Evolutionary conservation across 495 filamentous ascomycete genomes (phyloP).

Genomic region (Tetracladium marchalianum): DNA sequence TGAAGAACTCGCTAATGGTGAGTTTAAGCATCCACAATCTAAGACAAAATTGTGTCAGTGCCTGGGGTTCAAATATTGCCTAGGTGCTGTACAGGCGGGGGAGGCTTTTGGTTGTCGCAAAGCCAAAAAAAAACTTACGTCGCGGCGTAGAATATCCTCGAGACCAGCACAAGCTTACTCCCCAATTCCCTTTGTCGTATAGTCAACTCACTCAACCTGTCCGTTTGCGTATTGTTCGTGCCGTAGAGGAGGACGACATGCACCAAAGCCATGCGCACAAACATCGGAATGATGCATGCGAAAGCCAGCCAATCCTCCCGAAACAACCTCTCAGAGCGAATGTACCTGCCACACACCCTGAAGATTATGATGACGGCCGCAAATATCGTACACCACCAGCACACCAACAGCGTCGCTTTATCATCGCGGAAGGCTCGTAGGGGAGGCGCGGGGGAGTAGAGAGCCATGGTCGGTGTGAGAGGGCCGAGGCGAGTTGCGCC

Average conservation of each 20-base stretch:
- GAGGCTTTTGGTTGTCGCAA: too few species aligned
- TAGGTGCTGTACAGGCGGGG: too few species aligned
- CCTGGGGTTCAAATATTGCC: too few species aligned
- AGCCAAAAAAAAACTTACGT: constrained; percentile 49
- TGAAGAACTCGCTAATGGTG: constrained; percentile 84
- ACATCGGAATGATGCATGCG: constrained; percentile 65
- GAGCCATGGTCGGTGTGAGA: constrained; percentile 26
- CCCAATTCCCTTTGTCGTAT: constrained; percentile 45
- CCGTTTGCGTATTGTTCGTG: constrained; percentile 68
- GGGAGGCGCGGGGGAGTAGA: constrained; percentile 51
- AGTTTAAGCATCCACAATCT: constrained; percentile 91
- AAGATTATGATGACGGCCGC: constrained; percentile 71
- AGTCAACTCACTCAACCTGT: constrained; percentile 32
- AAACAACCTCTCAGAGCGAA: constrained; percentile 73
- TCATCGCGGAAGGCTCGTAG: constrained; percentile 43
- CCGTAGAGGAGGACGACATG: constrained; percentile 77
- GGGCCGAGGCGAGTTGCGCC: too few species aligned
- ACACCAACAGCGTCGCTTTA: constrained; percentile 76
- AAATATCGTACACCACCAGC: constrained; percentile 88
- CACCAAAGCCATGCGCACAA: constrained; percentile 73
- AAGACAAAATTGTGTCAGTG: constrained; percentile 3
- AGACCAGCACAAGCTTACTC: constrained; percentile 53
- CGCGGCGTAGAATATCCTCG: constrained; percentile 57
- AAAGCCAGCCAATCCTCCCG: constrained; percentile 82
- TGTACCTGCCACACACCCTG: constrained; percentile 66